These are phyloP conservation scores for Acanthamoeba lenticulata DNA, from an alignment of 208 protist species.

Conservation along the genomic window DNA sequence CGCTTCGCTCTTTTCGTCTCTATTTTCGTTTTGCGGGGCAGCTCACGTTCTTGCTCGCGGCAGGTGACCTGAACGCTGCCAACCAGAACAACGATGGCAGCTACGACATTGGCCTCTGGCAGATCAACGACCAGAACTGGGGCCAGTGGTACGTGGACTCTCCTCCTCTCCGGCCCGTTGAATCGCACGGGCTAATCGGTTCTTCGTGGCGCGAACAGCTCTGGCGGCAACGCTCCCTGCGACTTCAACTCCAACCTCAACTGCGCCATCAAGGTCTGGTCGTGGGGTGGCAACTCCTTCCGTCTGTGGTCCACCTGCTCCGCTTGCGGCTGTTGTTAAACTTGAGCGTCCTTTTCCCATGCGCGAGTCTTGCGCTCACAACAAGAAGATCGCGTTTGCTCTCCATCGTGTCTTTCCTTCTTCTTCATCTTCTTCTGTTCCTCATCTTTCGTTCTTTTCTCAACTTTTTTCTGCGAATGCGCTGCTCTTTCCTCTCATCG, in stretches of 20 bases:
- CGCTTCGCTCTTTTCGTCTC: not conserved
- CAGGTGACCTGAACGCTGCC: slow-evolving; percentile 13
- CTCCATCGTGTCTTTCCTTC: too few species aligned
- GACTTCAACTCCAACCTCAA: slow-evolving; percentile 63
- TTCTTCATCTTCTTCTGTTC: not conserved
- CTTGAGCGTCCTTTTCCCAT: too few species aligned
- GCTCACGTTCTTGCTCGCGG: not conserved
- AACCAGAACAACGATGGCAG: slow-evolving; percentile 67
- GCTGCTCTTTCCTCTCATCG: too few species aligned
- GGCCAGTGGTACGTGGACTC: slow-evolving; percentile 36
- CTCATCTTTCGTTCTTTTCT: too few species aligned
- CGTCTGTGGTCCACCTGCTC: slow-evolving; percentile 11
- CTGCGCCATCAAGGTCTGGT: slow-evolving; percentile 70
- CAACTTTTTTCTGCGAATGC: not conserved
- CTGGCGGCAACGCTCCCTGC: slow-evolving; percentile 15
- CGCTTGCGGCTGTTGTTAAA: slow-evolving; percentile 27
- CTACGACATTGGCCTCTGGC: slow-evolving; percentile 73
- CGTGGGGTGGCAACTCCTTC: slow-evolving; percentile 65
- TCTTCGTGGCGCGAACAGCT: not conserved
- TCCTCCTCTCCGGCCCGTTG: not conserved
- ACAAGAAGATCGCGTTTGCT: not conserved
- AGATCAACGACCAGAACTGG: slow-evolving; percentile 71
- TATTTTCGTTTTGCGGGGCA: not conserved
- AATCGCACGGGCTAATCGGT: too few species aligned
- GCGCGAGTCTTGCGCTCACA: too few species aligned